Conservation (phyloP, 495 filamentous ascomycete genomes). For the Schizothecium vesticola region DNA sequence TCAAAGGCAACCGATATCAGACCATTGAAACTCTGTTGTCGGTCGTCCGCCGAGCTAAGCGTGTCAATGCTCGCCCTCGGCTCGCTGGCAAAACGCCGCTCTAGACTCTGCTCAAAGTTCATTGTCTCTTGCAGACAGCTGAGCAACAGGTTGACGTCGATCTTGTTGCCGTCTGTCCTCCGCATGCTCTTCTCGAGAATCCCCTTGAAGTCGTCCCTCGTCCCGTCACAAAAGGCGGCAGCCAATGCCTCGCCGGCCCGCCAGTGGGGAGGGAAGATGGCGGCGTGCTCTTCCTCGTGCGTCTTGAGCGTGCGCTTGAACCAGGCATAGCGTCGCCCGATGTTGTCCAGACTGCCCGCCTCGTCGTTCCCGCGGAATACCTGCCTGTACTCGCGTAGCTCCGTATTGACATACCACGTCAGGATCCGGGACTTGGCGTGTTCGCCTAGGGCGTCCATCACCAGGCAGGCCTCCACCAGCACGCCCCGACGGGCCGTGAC, state of each 20-base stretch:
- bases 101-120: conserved; percentile 91
- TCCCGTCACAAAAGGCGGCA: conserved; percentile 90
- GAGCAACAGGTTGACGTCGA: conserved; percentile 88
- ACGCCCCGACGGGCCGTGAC: conserved; percentile 62
- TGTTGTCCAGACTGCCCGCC: conserved; percentile 94
- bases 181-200: conserved; percentile 85
- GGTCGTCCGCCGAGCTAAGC: conserved; percentile 73
- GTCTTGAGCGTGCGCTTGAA: conserved; percentile 93
- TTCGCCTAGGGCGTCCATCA: conserved; percentile 94
- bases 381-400: conserved; percentile 90
- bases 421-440: conserved; percentile 76
- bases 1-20: conserved; percentile 97
- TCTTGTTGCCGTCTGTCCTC: conserved; percentile 65
- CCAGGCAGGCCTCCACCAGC: conserved; percentile 79
- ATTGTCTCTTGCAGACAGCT: conserved; percentile 94
- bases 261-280: conserved; percentile 85
- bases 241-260: conserved; percentile 86
- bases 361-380: conserved; percentile 96
- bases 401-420: conserved; percentile 97
- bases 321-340: conserved; percentile 91
- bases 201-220: conserved; percentile 88
- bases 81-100: conserved; percentile 72
- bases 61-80: conserved; percentile 88
- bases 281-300: conserved; percentile 89
- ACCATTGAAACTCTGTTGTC: conserved; percentile 73